These are phyloP conservation scores for Geoglossum glabrum DNA, from an alignment of 495 filamentous ascomycete species.

Conservation along the genomic window DNA sequence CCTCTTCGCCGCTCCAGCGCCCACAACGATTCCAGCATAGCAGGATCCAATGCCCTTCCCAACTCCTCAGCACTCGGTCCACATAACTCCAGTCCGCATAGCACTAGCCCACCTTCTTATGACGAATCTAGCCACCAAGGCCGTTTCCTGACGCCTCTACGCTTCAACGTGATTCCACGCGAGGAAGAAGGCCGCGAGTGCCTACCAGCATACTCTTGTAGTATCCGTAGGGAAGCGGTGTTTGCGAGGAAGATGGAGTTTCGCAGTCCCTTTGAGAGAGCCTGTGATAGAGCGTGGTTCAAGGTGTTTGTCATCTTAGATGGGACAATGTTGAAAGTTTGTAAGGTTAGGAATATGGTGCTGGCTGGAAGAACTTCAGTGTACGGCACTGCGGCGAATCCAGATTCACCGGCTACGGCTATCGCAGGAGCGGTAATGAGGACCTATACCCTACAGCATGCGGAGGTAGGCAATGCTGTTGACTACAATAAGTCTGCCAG, in stretches of 20 bases:
- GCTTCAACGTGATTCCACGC: slow-evolving; percentile 10
- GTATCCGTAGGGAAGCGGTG: slow-evolving; percentile 28
- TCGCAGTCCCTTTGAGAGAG: slow-evolving; percentile 30
- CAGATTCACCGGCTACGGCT: slow-evolving; percentile 24
- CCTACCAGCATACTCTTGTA: slow-evolving; percentile 34
- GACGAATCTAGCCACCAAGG: background rate
- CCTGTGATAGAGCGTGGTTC: slow-evolving; percentile 32
- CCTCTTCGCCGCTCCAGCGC: background rate
- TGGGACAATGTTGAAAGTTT: slow-evolving; percentile 38
- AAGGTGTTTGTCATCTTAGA: slow-evolving; percentile 35
- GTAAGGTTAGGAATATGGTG: slow-evolving; percentile 27
- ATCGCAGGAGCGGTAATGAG: slow-evolving; percentile 24
- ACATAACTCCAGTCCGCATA: background rate
- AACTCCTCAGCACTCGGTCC: background rate
- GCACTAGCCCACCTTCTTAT: background rate
- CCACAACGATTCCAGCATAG: background rate
- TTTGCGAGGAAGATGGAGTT: slow-evolving; percentile 38
- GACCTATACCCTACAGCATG: slow-evolving; percentile 41
- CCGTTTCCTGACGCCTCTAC: background rate
- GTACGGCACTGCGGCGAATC: slow-evolving; percentile 13
- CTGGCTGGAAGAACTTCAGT: slow-evolving; percentile 16
- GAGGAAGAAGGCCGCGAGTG: slow-evolving; percentile 24
- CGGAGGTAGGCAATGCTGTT: slow-evolving; percentile 41
- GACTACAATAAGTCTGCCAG: slow-evolving; percentile 37
- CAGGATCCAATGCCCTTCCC: background rate